A percentile compares a stretch with the other conserved stretches of the same genome.
These are phyloP conservation scores for Tuber microsphaerosporum DNA, from an alignment of 495 filamentous ascomycete genomes.

Conservation along the genomic window DNA sequence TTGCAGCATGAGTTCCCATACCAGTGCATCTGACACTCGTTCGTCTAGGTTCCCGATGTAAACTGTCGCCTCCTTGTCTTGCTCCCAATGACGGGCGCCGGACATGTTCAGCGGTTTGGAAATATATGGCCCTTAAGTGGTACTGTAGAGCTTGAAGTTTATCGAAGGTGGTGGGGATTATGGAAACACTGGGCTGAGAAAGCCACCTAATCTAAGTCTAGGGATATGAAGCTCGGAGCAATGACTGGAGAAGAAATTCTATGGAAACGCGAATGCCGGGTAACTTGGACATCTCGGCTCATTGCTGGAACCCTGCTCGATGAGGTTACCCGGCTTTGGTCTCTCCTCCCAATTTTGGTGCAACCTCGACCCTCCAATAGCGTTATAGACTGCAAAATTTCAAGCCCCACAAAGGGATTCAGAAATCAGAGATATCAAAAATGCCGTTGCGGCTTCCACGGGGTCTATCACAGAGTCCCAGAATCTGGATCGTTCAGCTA, in stretches of 20 bases:
- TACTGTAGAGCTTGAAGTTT: background rate
- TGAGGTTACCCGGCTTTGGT: background rate
- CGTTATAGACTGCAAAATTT: background rate
- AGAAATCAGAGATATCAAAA: background rate
- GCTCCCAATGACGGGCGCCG: constrained; percentile 61
- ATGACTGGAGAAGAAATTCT: background rate
- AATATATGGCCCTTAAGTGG: background rate
- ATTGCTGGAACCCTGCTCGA: background rate
- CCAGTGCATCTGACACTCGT: constrained; percentile 77
- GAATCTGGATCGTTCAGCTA: background rate
- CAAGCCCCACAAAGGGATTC: background rate
- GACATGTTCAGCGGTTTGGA: constrained; percentile 26
- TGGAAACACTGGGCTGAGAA: background rate
- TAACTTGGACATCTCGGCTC: background rate
- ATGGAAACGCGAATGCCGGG: constrained; percentile 3
- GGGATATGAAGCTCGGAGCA: background rate
- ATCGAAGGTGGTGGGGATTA: background rate
- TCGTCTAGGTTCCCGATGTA: constrained; percentile 99
- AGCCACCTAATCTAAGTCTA: background rate
- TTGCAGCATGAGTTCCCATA: constrained; percentile 98
- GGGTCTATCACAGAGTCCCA: background rate
- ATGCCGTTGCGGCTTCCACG: background rate
- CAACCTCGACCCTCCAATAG: background rate
- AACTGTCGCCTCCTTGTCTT: constrained; percentile 97
- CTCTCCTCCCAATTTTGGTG: background rate